Evolutionary conservation across 495 filamentous ascomycete species (phyloP), one percentile per base, ranked within the genome.

Genomic region (Hypoxylon fuscum): DNA sequence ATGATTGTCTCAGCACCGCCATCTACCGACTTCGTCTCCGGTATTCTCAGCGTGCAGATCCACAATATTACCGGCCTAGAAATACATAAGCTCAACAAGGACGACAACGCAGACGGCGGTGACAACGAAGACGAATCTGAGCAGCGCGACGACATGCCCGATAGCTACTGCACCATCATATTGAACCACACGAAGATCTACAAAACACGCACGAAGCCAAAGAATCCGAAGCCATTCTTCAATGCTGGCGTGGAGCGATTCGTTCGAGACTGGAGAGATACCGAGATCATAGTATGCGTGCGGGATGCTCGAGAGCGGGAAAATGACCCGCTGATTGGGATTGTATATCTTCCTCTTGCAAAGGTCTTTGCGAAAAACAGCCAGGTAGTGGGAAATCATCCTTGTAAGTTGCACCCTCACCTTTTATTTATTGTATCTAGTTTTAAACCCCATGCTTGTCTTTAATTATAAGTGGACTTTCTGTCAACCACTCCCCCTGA

Each of bases 161-260:
- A 84, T 12, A 79, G 83, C 23, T 92, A 89, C 68, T 89, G 86
- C 72, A 88, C 82, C 21, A 80, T 91, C 61, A 87, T 91, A 42
- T 69, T 91, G 44, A 89, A 91, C 64, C 85, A 91, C 55, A 79
- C 81, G 42, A 90, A 89, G 61, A 79, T 90, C 22, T 92, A 87
- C 70, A 83, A 78, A 52, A 89, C 88, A 0, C 74, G 89, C 9
- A 89, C 88, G 5, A 92, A 92, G 65, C 89, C 89, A 3, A 90
- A 90, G 76, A 90, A 88, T 52, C 80, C 85, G 1, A 89, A 88
- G 55, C 89, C 89, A 0, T 92, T 91, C 70, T 91, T 90, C 79
- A 92, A 91, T 61, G 89, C 89, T 1, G 86, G 86, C n/a, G 88
- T 84, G 0, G 89, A 92, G 62, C 78, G 86, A 2, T 87, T 90